Conservation (phyloP, 2,329 filamentous ascomycete species). For the Ophiostoma himal-ulmi region DNA sequence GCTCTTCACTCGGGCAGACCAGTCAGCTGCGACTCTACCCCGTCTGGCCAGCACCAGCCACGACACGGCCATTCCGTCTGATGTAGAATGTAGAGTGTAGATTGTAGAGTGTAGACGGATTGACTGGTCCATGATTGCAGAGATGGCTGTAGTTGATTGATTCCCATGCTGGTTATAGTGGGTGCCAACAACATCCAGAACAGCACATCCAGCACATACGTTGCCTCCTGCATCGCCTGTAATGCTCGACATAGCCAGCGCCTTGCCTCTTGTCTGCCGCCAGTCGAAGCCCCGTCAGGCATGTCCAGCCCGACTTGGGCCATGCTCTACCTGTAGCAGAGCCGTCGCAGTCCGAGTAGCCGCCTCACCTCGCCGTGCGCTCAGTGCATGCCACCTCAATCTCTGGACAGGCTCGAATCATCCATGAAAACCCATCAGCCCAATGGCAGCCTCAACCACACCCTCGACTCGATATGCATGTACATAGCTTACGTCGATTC, state of each 20-base stretch:
- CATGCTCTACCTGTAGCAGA: not conserved
- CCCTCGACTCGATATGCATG: not conserved
- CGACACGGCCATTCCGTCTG: not conserved
- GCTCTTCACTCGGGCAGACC: not conserved
- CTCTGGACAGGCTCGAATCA: not conserved
- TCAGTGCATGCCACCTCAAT: not conserved
- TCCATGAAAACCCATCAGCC: not conserved
- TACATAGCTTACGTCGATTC: not conserved
- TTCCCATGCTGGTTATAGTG: not conserved
- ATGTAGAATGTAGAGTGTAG: not conserved
- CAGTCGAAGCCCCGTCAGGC: not conserved
- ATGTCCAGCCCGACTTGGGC: not conserved
- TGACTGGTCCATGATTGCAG: not conserved
- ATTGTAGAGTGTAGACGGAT: not conserved
- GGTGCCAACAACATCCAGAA: not conserved
- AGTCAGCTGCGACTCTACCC: not conserved
- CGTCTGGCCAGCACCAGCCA: slow-evolving; percentile 1
- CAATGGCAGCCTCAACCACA: not conserved
- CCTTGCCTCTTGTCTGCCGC: not conserved
- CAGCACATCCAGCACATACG: not conserved
- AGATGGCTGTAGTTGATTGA: not conserved
- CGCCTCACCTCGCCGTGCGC: not conserved
- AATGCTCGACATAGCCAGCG: not conserved
- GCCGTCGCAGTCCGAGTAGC: not conserved
- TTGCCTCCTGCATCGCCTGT: not conserved